phyloP scores from a whole-genome alignment of 2,329 filamentous ascomycete genomes.

The Stagonosporopsis cucurbitacearum region DNA sequence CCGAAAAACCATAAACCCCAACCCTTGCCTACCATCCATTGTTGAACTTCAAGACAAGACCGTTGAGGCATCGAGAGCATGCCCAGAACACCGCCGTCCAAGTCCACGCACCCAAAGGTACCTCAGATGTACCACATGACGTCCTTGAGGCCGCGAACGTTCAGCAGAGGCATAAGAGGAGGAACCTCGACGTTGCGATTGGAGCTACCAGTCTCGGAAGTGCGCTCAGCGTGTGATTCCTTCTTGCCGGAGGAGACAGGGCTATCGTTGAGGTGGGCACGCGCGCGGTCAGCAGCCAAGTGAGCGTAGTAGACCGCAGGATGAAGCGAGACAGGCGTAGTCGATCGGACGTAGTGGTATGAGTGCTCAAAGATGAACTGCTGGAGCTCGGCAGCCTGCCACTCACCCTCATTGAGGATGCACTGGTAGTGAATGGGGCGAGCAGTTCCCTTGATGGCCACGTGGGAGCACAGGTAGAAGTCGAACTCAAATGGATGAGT shows the following conservation, averaged over 20 bases:
- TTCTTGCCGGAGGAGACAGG: slow-evolving; percentile 50
- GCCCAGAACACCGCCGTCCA: not conserved
- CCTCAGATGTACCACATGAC: slow-evolving; percentile 59
- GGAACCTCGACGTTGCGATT: slow-evolving; percentile 42
- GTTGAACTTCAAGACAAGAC: not conserved
- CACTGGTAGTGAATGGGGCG: slow-evolving; percentile 93
- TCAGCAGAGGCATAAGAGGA: slow-evolving; percentile 52
- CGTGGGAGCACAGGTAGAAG: slow-evolving; percentile 75
- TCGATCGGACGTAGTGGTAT: slow-evolving; percentile 91
- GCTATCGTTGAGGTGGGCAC: slow-evolving; percentile 69
- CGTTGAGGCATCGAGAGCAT: no score
- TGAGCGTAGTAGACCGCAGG: slow-evolving; percentile 97
- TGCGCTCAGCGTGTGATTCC: slow-evolving; percentile 38
- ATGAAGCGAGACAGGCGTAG: slow-evolving; percentile 85
- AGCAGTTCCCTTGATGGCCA: slow-evolving; percentile 91
- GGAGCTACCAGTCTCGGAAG: slow-evolving; percentile 40
- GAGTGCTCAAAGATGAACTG: slow-evolving; percentile 93
- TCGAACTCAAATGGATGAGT: slow-evolving; percentile 91
- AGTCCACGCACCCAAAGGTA: not conserved
- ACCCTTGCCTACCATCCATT: not conserved
- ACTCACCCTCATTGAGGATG: slow-evolving; percentile 78
- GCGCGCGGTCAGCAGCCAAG: slow-evolving; percentile 80
- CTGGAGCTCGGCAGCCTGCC: slow-evolving; percentile 73
- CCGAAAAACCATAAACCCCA: not conserved
- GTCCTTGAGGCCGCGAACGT: slow-evolving; percentile 48